Base-by-base conservation (phyloP, 805 yeast genomes). In the Sugiyamaella floridensis region DNA sequence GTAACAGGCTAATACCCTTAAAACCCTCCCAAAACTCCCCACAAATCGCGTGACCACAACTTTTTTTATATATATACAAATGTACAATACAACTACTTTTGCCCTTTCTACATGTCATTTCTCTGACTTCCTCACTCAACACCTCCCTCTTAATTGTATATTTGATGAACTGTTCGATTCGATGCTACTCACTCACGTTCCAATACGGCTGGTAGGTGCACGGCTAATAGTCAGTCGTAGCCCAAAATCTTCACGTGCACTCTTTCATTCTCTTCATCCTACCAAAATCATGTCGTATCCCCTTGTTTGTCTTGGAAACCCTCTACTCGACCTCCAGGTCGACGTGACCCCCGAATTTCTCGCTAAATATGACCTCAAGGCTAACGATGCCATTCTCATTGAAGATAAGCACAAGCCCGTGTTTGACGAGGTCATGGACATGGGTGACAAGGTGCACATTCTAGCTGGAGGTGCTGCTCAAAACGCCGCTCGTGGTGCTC, bases 381-480 rank as follows among this genome's bases (percentile, higher is more conserved):
- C 85, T 57, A 85, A 93, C 70, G 98, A 92, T 71, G 98, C 99
- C 60, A 89, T 93, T 63, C 80, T 93, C 59, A 80, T 81, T 40
- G 95, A 87, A 62, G 89, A 82, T 59, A 78, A 83, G 69, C 97
- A 89, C 74, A 72, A 82, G 81, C 86, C 92, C 51, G 86, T 93
- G 67, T 93, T 76, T 71, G 84, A 80, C 54, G 98, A 93, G 71
- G 79, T 87, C 60, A 73, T 89, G 51, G 41, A 15, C 14, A 70
- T 75, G 40, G 74, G 73, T 67, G 74, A 77, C 40, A 79, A 77
- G 55, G 82, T 88, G 57, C 79, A 81, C 63, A 72, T 82, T 56
- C 81, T 92, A 61, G 99, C 99, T 57, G 99, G 99, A 63, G 99
- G 99, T 70, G 99, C 99, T 64, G 99, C 97, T 56, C 99, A 93